phyloP scores from a whole-genome alignment of 2,329 filamentous ascomycete genomes.

The Trichothecium sympodiale region DNA sequence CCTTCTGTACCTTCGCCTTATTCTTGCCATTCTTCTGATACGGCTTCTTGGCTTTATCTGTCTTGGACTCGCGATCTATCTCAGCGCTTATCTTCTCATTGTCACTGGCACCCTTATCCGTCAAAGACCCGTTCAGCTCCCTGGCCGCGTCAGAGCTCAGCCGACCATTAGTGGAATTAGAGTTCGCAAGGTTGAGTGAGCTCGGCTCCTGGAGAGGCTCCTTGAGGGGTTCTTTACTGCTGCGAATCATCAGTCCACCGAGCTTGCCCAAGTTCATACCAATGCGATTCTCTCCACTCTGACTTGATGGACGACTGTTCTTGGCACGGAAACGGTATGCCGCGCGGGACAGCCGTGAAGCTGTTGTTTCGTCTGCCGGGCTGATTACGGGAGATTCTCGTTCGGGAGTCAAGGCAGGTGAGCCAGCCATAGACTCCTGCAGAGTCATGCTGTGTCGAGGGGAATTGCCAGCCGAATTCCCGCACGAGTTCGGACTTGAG shows the following conservation, averaged over 20 bases:
- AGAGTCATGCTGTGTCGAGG: constrained; percentile 40
- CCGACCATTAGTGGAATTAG: constrained; percentile 13
- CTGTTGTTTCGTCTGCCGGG: constrained; percentile 41
- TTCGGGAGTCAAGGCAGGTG: constrained; percentile 24
- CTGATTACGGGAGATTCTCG: constrained; percentile 24
- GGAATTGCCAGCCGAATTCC: constrained; percentile 22
- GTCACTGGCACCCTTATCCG: constrained; percentile 7
- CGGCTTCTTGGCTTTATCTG: constrained; percentile 13
- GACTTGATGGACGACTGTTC: constrained; percentile 46
- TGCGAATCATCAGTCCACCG: constrained; percentile 37
- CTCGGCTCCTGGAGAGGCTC: constrained; percentile 13
- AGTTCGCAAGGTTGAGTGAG: constrained; percentile 13
- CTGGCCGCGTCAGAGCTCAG: constrained; percentile 12
- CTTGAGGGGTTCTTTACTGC: constrained; percentile 39
- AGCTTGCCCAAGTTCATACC: constrained; percentile 47
- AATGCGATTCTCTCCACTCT: constrained; percentile 46
- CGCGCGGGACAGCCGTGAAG: constrained; percentile 44
- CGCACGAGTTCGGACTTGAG: constrained; percentile 27
- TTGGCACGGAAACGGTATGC: constrained; percentile 40
- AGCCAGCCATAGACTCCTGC: constrained; percentile 30
- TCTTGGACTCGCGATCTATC: constrained; percentile 11
- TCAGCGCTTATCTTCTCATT: neutral
- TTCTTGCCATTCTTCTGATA: constrained; percentile 12
- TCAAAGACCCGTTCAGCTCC: constrained; percentile 12
- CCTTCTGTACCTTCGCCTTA: constrained; percentile 22